Base-by-base conservation (phyloP, 2,329 filamentous ascomycete genomes). In the Keithomyces neogunnii region DNA sequence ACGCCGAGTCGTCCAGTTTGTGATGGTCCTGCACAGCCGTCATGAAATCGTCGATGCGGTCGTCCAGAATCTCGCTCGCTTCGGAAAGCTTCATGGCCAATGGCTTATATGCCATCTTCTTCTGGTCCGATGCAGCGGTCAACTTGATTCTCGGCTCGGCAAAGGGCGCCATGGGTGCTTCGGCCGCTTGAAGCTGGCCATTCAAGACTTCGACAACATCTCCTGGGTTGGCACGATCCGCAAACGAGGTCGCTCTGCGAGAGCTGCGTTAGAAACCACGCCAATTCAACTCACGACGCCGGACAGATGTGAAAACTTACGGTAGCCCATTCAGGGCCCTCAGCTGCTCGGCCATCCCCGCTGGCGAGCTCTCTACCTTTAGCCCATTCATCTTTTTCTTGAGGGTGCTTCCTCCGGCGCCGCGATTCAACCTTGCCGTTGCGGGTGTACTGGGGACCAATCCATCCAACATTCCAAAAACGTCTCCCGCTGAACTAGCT, bases 61-160 rank as follows among this genome's bases (percentile, higher is more conserved):
- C 92, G 69, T 99, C 93, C 6, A 97, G 78, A 44, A 96, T 88
- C 66, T 96, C 91, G 4, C 92, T 95, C 0, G 89, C 84, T 65
- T 96, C 91, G 4, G 89, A 91, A 5, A 93, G 76, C 63, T 96
- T 95, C 90, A 97, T 96, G 2, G 89, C 86, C 76, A 97, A 85
- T 2, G 90, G 88, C 64, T 91, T 93, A 70, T 97, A 99, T 1
- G 76, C 82, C 59, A 96, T 85, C 66, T 96, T 96, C 66, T 91
- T 90, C 62, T 89, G 79, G 65, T 97, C 92, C 1, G 89, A 92
- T 53, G 88, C 88, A 3, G 89, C 88, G 5, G 85, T 91, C 26
- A 96, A 77, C 64, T 88, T 91, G 65, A 97, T 83, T 48, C 93
- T 86, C 13, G 89, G 65, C 66, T 93, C 88, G 9, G 82, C 65